phyloP scores from a whole-genome alignment of 345 rosid genomes.

The Barbarea vulgaris region DNA sequence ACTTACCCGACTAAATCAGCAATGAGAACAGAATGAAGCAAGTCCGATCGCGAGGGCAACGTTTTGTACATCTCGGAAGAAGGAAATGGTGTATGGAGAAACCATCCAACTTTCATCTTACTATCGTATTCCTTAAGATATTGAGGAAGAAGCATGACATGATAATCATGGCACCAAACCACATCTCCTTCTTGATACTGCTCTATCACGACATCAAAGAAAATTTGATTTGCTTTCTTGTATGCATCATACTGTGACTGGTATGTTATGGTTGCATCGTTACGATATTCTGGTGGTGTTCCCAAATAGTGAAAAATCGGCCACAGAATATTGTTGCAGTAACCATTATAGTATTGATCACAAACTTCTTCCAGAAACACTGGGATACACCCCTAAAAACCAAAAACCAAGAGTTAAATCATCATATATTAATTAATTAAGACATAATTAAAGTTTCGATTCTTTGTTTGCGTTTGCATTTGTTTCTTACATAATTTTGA shows the following conservation, averaged over 20 bases:
- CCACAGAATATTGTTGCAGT: constrained; percentile 97
- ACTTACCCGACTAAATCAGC: constrained; percentile 98
- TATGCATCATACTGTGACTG: constrained; percentile 95
- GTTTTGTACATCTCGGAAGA: constrained; percentile 97
- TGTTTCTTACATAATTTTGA: neutral
- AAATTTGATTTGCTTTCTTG: constrained; percentile 93
- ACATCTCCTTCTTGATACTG: constrained; percentile 96
- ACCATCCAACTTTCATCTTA: constrained; percentile 98
- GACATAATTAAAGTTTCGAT: neutral
- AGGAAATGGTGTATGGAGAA: constrained; percentile 98
- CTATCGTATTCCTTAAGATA: constrained; percentile 78
- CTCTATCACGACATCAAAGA: constrained; percentile 83
- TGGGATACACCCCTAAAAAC: constrained; percentile 82
- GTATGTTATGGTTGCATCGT: constrained; percentile 84
- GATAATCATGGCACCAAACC: constrained; percentile 99
- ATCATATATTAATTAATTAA: neutral
- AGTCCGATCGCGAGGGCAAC: constrained; percentile 90
- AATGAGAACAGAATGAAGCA: constrained; percentile 87
- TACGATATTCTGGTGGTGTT: constrained; percentile 96
- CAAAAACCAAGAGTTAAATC: constrained; percentile 5
- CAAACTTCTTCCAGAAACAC: constrained; percentile 97
- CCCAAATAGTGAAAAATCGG: constrained; percentile 96
- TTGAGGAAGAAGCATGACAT: constrained; percentile 95
- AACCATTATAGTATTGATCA: constrained; percentile 96
- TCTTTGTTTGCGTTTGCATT: neutral